phyloP scores from a whole-genome alignment of 305 asterid species.

The Rubia peregrina region DNA sequence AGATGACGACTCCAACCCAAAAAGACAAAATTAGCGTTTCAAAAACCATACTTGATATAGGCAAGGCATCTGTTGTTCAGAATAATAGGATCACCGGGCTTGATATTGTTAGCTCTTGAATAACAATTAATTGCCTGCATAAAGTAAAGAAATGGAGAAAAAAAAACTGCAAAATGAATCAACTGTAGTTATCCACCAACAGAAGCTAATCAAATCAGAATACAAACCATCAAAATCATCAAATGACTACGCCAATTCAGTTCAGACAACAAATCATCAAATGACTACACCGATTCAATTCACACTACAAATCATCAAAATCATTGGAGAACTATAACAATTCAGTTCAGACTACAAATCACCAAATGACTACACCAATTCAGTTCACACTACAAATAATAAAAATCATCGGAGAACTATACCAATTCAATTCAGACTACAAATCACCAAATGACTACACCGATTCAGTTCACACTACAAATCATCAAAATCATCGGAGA shows the following conservation, averaged over 20 bases:
- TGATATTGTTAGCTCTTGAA: conserved; percentile 74
- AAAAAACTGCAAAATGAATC: conserved; percentile 11
- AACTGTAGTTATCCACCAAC: neutral
- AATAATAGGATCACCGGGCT: conserved; percentile 61
- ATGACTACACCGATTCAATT: too few species aligned
- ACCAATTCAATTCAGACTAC: too few species aligned
- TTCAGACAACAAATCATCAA: too few species aligned
- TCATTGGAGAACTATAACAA: too few species aligned
- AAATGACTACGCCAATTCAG: too few species aligned
- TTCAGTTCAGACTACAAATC: too few species aligned
- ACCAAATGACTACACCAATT: too few species aligned
- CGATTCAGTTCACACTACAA: too few species aligned
- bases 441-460: neutral
- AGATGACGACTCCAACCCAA: neutral
- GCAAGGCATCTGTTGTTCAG: conserved; percentile 84
- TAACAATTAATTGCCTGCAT: conserved; percentile 73
- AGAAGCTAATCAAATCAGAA: neutral
- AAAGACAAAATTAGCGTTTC: neutral
- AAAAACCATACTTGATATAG: conserved; percentile 59
- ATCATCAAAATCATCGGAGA: neutral
- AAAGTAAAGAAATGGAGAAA: conserved; percentile 12
- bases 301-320: too few species aligned
- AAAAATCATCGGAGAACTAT: too few species aligned
- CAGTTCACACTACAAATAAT: too few species aligned
- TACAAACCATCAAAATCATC: too few species aligned